Percentiles rank a stretch among this genome's conserved stretches.
These are phyloP conservation scores for Pyrrhoderma noxium DNA, from an alignment of 1,284 basidiomycete species.

Conservation along the genomic window DNA sequence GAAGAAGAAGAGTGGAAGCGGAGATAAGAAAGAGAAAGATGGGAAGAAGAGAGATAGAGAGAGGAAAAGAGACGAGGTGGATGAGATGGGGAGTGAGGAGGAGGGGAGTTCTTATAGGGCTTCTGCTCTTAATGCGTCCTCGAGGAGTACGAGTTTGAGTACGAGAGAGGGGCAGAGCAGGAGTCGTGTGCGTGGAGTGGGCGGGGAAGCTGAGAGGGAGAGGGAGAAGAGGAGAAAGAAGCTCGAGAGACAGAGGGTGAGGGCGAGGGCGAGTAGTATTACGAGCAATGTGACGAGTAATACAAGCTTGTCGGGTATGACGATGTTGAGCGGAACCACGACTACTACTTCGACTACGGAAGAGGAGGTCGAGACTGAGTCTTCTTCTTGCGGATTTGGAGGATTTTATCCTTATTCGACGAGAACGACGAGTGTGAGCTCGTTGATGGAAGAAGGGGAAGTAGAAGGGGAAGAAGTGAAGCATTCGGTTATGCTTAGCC, in stretches of 20 bases:
- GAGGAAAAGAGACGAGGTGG: background rate
- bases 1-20: background rate
- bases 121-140: background rate
- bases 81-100: background rate
- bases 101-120: background rate
- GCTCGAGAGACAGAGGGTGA: background rate
- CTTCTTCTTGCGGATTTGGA: too few species aligned
- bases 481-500: too few species aligned
- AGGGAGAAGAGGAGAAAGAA: background rate
- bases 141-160: background rate
- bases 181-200: background rate
- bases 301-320: too few species aligned
- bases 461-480: too few species aligned
- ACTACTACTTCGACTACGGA: too few species aligned
- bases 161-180: background rate
- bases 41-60: conserved; percentile 28
- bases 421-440: background rate
- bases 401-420: too few species aligned
- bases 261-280: background rate
- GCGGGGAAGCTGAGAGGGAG: background rate
- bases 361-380: too few species aligned
- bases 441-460: too few species aligned
- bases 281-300: too few species aligned
- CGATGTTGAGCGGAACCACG: too few species aligned
- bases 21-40: background rate